Conservation (phyloP, 1,284 basidiomycete species). For the Trametes polyzona region DNA sequence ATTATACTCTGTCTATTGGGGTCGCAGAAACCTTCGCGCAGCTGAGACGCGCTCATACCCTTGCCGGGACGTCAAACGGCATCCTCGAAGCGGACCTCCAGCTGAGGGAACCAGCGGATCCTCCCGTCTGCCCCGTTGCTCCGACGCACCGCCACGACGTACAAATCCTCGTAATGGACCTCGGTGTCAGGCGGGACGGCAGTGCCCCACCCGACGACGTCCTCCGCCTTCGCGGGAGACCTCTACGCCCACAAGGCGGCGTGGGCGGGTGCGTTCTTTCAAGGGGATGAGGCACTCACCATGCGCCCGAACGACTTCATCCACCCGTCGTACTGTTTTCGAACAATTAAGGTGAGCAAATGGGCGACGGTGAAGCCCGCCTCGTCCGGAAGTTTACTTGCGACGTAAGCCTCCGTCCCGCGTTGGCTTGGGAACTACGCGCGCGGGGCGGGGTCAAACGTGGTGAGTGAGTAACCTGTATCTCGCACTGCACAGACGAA, state of each 20-base stretch:
- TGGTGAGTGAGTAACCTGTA: too few species aligned
- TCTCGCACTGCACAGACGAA: too few species aligned
- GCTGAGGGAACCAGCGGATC: slow-evolving; percentile 2
- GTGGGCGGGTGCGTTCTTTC: too few species aligned
- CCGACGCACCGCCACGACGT: slow-evolving; percentile 3
- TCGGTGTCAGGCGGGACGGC: not conserved
- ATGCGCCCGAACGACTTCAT: not conserved
- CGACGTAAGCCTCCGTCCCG: not conserved
- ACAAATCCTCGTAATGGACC: not conserved
- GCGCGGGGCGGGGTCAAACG: not conserved
- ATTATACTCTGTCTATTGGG: too few species aligned
- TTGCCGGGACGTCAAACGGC: too few species aligned
- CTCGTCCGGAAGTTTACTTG: not conserved
- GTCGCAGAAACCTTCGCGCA: too few species aligned
- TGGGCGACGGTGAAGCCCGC: slow-evolving; percentile 2
- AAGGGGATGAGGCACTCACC: not conserved
- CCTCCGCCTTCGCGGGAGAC: not conserved
- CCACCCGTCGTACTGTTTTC: slow-evolving; percentile 7
- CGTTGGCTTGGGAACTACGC: not conserved
- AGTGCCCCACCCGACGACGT: not conserved
- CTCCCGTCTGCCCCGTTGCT: slow-evolving; percentile 3
- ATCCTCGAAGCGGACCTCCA: not conserved
- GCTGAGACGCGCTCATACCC: too few species aligned
- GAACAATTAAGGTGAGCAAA: not conserved
- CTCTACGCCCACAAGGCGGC: not conserved